These are phyloP conservation scores for Hamigera avellanea DNA, from an alignment of 495 filamentous ascomycete genomes.

Conservation along the genomic window DNA sequence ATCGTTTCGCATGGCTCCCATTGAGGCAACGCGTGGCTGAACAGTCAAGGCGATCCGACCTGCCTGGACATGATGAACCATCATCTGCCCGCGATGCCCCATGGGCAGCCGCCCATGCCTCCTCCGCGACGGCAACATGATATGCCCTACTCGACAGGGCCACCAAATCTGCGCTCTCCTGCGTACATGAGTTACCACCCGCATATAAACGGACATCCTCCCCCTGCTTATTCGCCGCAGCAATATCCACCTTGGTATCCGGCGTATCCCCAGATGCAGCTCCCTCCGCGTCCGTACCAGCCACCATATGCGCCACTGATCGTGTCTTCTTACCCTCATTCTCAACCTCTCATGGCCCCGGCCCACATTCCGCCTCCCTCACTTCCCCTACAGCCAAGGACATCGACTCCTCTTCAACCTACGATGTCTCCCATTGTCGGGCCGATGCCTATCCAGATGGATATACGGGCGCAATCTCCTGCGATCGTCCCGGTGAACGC, in stretches of 20 bases:
- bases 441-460: constrained; percentile 15
- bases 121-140: constrained; percentile 39
- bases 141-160: constrained; percentile 31
- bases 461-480: constrained; percentile 23
- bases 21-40: constrained; percentile 34
- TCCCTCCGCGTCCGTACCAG: constrained; percentile 26
- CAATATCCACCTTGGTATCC: constrained; percentile 36
- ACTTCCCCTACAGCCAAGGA: constrained; percentile 26
- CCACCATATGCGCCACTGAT: constrained; percentile 37
- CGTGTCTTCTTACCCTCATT: constrained; percentile 36
- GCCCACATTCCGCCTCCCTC: constrained; percentile 25
- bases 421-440: constrained; percentile 29
- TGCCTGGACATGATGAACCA: constrained; percentile 43
- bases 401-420: constrained; percentile 30
- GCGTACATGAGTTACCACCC: constrained; percentile 35
- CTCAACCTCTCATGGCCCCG: constrained; percentile 31
- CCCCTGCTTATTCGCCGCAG: constrained; percentile 30
- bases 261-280: constrained; percentile 36
- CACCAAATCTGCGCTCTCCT: constrained; percentile 33
- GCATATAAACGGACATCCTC: constrained; percentile 34
- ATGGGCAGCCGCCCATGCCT: constrained; percentile 43
- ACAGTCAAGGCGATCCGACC: constrained; percentile 25
- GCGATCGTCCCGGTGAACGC: constrained; percentile 16
- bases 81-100: constrained; percentile 40
- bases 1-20: constrained; percentile 30